phyloP scores from a whole-genome alignment of 495 filamentous ascomycete species.

The Aspergillus sparsus region DNA sequence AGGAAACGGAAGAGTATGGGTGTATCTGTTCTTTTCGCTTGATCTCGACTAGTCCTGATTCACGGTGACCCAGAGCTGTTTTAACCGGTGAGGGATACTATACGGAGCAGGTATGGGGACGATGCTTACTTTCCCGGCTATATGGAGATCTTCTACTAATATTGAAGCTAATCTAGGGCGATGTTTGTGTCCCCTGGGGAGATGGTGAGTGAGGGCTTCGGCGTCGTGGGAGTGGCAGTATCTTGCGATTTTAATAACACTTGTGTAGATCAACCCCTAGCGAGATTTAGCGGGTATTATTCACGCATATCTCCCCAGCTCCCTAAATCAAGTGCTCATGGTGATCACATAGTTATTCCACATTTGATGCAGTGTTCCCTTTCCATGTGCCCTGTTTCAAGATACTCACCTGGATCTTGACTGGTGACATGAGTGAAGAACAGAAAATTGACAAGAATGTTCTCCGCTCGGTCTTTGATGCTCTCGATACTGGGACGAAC shows the following conservation, averaged over 20 bases:
- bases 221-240: background rate
- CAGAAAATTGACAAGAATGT: background rate
- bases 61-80: background rate
- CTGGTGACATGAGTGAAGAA: background rate
- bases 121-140: background rate
- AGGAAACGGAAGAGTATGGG: slow-evolving; percentile 1
- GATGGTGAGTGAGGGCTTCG: background rate
- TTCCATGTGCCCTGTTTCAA: background rate
- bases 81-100: background rate
- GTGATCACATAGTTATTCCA: background rate
- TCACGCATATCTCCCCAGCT: background rate
- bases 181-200: background rate
- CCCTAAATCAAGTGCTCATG: background rate
- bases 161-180: background rate
- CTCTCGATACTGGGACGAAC: background rate
- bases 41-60: background rate
- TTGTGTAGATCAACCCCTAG: background rate
- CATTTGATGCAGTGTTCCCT: background rate
- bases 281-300: background rate
- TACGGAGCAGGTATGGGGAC: slow-evolving; percentile 1
- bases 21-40: background rate
- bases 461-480: background rate
- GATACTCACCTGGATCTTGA: background rate
- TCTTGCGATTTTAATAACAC: background rate
- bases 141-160: background rate